These are phyloP conservation scores for Solanum aculeatissimum DNA, from an alignment of 305 asterid species.

Conservation along the genomic window DNA sequence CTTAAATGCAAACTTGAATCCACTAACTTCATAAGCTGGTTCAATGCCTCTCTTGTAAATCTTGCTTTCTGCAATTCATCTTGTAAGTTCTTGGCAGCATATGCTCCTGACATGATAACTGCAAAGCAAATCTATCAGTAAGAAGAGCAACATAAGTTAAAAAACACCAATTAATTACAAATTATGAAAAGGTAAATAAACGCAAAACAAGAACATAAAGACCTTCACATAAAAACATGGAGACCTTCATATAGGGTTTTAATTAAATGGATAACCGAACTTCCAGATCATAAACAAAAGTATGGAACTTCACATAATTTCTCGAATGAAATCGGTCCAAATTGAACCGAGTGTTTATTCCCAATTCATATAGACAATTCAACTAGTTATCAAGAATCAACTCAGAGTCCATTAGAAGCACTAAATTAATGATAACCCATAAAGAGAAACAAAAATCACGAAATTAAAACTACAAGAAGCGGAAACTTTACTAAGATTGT, in stretches of 20 bases:
- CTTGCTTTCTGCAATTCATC: conserved; percentile 41
- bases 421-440: not conserved
- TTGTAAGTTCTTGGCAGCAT: conserved; percentile 19
- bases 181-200: not conserved
- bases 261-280: not conserved
- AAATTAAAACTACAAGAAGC: not conserved
- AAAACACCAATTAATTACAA: not conserved
- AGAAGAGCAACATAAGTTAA: not conserved
- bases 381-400: not conserved
- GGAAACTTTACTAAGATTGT: not conserved
- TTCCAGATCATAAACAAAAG: not conserved
- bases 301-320: not conserved
- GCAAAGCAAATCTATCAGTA: conserved; percentile 3
- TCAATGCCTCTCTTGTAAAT: conserved; percentile 46
- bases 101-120: conserved; percentile 37
- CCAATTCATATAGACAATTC: not conserved
- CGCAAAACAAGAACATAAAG: not conserved
- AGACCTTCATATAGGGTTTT: not conserved
- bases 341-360: not conserved
- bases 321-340: not conserved
- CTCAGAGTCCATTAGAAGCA: not conserved
- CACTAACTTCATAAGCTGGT: conserved; percentile 39
- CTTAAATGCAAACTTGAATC: conserved; percentile 43
- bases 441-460: not conserved
- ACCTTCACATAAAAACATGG: not conserved